Evolutionary conservation across 2,329 filamentous ascomycete genomes (phyloP), one percentile per base, ranked within the genome.

Genomic region (Fusarium zealandicum): DNA sequence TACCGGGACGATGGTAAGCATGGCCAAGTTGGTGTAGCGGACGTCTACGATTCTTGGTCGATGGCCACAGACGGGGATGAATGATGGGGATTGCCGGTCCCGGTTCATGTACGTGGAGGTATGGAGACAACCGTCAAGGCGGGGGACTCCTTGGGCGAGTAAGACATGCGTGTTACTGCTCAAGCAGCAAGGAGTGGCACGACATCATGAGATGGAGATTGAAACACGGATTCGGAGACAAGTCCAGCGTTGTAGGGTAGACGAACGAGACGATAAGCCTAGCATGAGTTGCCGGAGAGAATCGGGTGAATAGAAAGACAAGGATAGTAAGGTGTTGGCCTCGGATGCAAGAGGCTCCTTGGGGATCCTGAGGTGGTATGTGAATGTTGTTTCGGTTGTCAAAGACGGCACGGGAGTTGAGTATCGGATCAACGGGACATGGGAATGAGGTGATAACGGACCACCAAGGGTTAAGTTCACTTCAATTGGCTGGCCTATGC

Each of bases 201-300:
- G 44, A 39, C 6, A 40, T 45, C 33, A 49, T 49, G 25, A 52
- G 44, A 53, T 35, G n/a, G 37, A 12, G 47, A 35, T 12, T 12
- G 37, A 32, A 12, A 45, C 14, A 22, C 40, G 33, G 25, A 32
- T 22, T 13, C 14, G 38, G 38, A 44, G 13, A 16, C 20, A 41
- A 32, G 28, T 28, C 37, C 31, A 38, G 51, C 9, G 30, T 17
- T 64, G 35, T 54, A 64, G 57, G 59, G 59, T 61, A 63, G 36
- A 37, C 31, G 22, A 33, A 11, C 16, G n/a, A 20, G 14, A 27
- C 17, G 39, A 48, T 32, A 30, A 20, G 17, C 16, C 22, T 64
- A 36, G 50, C 27, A 32, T 52, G 40, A 48, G 49, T 54, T 63
- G 20, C 43, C 64, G 65, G 65, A 53, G 61, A 59, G 57, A 66